Evolutionary conservation across 164 flowering plant species (phyloP).

Genomic region (Houttuynia cordata): DNA sequence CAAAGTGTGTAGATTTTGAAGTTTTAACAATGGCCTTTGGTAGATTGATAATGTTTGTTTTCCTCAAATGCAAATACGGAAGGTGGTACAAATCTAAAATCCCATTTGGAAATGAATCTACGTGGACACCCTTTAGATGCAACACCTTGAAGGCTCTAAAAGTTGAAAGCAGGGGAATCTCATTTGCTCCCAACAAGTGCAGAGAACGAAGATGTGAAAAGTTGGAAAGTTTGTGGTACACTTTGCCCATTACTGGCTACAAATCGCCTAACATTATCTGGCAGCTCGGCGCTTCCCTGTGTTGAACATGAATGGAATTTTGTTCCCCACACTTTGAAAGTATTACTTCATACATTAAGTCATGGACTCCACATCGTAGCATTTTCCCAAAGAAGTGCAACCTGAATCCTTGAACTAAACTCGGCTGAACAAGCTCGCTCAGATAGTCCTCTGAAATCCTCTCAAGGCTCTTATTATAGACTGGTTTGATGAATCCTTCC

Average conservation of each 20-base stretch:
- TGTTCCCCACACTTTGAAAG: slow-evolving; percentile 17
- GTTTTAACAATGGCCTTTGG: too few relatives aligned
- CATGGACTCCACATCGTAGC: slow-evolving; percentile 34
- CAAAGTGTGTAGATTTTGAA: not conserved
- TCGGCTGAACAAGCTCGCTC: slow-evolving; percentile 1
- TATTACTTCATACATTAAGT: slow-evolving; percentile 32
- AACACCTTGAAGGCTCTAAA: slow-evolving; percentile 24
- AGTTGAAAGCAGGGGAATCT: slow-evolving; percentile 9
- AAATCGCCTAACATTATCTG: slow-evolving; percentile 12
- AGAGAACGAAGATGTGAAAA: slow-evolving; percentile 23
- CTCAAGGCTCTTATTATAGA: slow-evolving; percentile 1
- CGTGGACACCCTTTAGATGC: slow-evolving; percentile 19
- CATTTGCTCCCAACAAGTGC: slow-evolving; percentile 11
- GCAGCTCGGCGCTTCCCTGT: not conserved
- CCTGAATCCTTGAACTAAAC: slow-evolving; percentile 10
- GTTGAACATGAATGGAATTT: slow-evolving; percentile 14
- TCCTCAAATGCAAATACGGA: slow-evolving; percentile 18
- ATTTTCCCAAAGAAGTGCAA: slow-evolving; percentile 18
- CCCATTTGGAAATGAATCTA: slow-evolving; percentile 16
- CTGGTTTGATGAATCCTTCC: slow-evolving; percentile 2
- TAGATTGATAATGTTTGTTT: slow-evolving; percentile 20
- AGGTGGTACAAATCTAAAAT: slow-evolving; percentile 18
- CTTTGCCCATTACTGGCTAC: slow-evolving; percentile 14
- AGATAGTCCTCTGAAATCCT: slow-evolving; percentile 7
- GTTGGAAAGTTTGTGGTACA: slow-evolving; percentile 2